Evolutionary conservation across 169 alveolate species (phyloP).

Genomic region (Cryptosporidium sp.): DNA sequence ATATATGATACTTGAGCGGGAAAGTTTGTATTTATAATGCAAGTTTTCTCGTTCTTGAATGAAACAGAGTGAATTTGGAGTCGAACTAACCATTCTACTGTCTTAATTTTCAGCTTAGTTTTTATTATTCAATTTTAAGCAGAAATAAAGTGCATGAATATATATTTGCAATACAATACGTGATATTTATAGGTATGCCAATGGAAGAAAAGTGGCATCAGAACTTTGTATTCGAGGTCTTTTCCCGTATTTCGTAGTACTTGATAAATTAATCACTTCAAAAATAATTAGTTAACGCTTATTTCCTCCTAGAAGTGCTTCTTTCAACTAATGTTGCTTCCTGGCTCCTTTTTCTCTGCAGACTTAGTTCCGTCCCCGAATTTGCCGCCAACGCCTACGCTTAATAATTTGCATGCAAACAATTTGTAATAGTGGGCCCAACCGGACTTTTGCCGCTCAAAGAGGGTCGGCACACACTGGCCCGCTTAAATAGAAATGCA

Average conservation of each 20-base stretch:
- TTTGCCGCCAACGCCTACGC: background rate
- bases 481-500: conserved; percentile 9
- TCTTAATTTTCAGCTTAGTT: background rate
- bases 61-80: background rate
- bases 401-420: background rate
- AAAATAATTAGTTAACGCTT: too few species aligned
- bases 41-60: background rate
- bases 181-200: background rate
- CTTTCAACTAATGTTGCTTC: background rate
- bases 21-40: too few species aligned
- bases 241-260: background rate
- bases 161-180: too few species aligned
- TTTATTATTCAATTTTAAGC: background rate
- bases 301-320: background rate
- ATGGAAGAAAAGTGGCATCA: background rate
- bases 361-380: background rate
- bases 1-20: background rate
- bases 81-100: too few species aligned
- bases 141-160: background rate
- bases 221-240: background rate
- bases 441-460: conserved; percentile 27
- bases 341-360: background rate
- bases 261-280: background rate
- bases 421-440: conserved; percentile 33
- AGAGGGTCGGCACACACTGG: conserved; percentile 32